Conservation (phyloP, 2,329 filamentous ascomycete species). For the Blumeria graminis region DNA sequence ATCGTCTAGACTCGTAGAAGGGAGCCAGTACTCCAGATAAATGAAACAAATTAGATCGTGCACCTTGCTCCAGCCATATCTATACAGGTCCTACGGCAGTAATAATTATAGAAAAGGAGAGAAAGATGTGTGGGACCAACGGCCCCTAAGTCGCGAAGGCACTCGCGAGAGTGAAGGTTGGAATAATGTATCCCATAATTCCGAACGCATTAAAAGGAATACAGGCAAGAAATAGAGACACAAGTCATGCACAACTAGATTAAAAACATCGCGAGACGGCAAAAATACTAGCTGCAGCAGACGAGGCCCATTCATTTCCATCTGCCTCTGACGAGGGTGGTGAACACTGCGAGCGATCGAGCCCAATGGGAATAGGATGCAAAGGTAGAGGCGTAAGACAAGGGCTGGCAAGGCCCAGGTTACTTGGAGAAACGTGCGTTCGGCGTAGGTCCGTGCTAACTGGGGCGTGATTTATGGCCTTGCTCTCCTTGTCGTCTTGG, state of each 20-base stretch:
- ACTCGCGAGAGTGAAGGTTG: no score
- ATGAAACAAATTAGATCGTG: no score
- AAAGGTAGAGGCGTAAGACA: conserved; percentile 51
- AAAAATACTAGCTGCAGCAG: conserved; percentile 61
- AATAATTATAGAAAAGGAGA: no score
- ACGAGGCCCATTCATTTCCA: conserved; percentile 73
- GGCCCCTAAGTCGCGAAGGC: no score
- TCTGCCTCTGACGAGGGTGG: conserved; percentile 92
- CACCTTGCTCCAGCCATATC: no score
- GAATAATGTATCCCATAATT: no score
- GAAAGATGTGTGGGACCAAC: no score
- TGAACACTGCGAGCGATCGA: conserved; percentile 49
- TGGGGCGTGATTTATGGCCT: conserved; percentile 31
- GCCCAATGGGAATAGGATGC: conserved; percentile 41
- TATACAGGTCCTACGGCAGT: no score
- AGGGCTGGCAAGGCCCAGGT: conserved; percentile 33
- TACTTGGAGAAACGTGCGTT: conserved; percentile 38
- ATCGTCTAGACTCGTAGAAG: no score
- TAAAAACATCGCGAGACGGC: conserved; percentile 41
- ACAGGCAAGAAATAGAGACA: no score
- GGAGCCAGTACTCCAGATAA: no score
- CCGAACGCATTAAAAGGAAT: no score
- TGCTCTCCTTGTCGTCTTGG: conserved; percentile 33
- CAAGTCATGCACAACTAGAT: neutral
- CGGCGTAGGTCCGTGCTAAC: conserved; percentile 20